Evolutionary conservation across 2,329 filamentous ascomycete species (phyloP), one percentile per base, ranked within the genome.

Genomic region (Macrophomina pseudophaseolina): DNA sequence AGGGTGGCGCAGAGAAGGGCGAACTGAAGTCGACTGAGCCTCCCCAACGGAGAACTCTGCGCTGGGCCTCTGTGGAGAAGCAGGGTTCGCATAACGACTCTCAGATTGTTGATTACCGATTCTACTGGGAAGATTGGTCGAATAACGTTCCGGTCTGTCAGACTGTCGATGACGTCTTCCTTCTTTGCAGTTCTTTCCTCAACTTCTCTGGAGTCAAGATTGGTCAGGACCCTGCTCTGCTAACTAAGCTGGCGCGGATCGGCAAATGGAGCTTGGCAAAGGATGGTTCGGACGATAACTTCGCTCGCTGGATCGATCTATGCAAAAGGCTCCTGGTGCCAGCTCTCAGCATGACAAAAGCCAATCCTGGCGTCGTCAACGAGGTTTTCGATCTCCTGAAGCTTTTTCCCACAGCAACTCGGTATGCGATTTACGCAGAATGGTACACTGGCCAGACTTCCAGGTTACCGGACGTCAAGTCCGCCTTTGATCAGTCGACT

Each of bases 61-160:
- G 91, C 68, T 97, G 94, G 94, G 91, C 93, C 4, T 90, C 91
- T 72, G 88, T 93, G 5, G 94, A 97, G 72, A 89, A 88, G 71
- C 85, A 85, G 69, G 89, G 89, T 65, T 62, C 56, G 3, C 48
- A 65, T 30, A 63, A 62, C 48, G 64, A 62, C n/a, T 49, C 49
- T 9, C 89, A 90, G 23, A 85, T 86, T n/a, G 87, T 83, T 12
- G 85, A 91, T 63, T 98, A 97, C 76, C 88, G 91, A 40, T 98
- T 96, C 76, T 99, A 99, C 78, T 97, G 95, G 89, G 93, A 97
- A 67, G 95, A 98, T 72, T 99, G 95, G 95, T 86, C 89, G 2
- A 94, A 98, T 78, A 97, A 95, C 70, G 85, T 99, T 53, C 96
- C 95, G 0, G 82, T 97, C 23, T 99, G 95, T 74, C 94, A 97